A percentile compares a stretch with the other conserved stretches of the same genome.
These are phyloP conservation scores for Russula earlei DNA, from an alignment of 768 basidiomycete species.

Conservation along the genomic window DNA sequence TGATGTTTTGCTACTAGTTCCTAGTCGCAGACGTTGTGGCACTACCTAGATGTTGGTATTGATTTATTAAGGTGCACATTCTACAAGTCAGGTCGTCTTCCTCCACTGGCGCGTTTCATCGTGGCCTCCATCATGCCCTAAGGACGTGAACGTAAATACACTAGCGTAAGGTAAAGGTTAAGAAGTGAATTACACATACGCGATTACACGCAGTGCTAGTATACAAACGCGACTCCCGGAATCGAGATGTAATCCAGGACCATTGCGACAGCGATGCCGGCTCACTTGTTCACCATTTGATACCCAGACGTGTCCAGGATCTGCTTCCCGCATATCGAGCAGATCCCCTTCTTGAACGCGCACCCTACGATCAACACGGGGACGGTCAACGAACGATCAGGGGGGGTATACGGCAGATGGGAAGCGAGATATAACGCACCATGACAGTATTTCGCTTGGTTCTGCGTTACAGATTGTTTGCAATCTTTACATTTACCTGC, in stretches of 20 bases:
- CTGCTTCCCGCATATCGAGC: slow-evolving; percentile 80
- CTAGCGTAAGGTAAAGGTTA: not conserved
- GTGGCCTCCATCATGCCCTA: not conserved
- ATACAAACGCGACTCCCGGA: not conserved
- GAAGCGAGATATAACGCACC: slow-evolving; percentile 53
- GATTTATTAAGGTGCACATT: not conserved
- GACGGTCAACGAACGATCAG: not conserved
- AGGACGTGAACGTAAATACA: not conserved
- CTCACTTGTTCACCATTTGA: slow-evolving; percentile 75
- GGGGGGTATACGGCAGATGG: not conserved
- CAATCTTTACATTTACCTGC: slow-evolving; percentile 83
- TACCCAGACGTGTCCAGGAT: slow-evolving; percentile 79
- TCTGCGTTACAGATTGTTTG: slow-evolving; percentile 76
- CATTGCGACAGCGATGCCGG: slow-evolving; percentile 9
- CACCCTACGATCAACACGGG: slow-evolving; percentile 47
- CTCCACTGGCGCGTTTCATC: not conserved
- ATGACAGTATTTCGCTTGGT: slow-evolving; percentile 84
- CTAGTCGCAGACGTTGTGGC: not conserved
- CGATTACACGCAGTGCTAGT: not conserved
- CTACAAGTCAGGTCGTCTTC: not conserved
- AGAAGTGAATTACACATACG: slow-evolving; percentile 1
- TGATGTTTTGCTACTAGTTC: not conserved
- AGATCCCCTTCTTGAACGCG: slow-evolving; percentile 80
- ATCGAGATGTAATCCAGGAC: not conserved
- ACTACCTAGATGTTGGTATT: not conserved